phyloP scores from a whole-genome alignment of 140 eudicot genomes.

The Cichorium intybus region DNA sequence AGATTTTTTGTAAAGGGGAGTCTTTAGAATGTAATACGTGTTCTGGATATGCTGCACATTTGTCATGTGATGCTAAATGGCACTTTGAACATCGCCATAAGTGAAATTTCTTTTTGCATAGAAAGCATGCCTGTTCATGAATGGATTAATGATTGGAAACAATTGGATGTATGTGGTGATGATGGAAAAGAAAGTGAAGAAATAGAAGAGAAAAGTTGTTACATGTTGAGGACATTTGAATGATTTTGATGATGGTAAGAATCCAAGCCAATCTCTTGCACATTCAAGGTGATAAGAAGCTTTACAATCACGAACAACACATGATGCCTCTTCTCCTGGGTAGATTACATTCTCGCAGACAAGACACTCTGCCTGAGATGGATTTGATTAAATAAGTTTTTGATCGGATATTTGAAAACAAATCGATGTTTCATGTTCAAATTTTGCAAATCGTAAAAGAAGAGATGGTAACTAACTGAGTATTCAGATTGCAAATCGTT shows the following conservation, averaged over 20 bases:
- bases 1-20: constrained; percentile 56
- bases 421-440: not conserved
- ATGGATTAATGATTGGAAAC: not conserved
- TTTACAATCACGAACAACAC: constrained; percentile 69
- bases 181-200: not conserved
- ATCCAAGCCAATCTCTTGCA: constrained; percentile 44
- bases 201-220: constrained; percentile 10
- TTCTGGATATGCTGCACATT: constrained; percentile 83
- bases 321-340: constrained; percentile 61
- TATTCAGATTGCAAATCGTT: not conserved
- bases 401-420: not conserved
- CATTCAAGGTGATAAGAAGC: constrained; percentile 63
- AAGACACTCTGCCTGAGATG: constrained; percentile 60
- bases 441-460: not conserved
- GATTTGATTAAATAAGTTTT: constrained; percentile 3
- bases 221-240: constrained; percentile 98
- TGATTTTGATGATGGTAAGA: constrained; percentile 38
- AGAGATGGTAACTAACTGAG: too few species aligned
- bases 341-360: constrained; percentile 54
- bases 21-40: constrained; percentile 39
- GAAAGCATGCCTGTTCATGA: constrained; percentile 57
- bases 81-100: constrained; percentile 82
- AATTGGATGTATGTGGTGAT: not conserved
- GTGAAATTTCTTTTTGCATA: constrained; percentile 62
- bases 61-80: constrained; percentile 75